These are phyloP conservation scores for Rubia tinctorum DNA, from an alignment of 305 asterid species.

Conservation along the genomic window DNA sequence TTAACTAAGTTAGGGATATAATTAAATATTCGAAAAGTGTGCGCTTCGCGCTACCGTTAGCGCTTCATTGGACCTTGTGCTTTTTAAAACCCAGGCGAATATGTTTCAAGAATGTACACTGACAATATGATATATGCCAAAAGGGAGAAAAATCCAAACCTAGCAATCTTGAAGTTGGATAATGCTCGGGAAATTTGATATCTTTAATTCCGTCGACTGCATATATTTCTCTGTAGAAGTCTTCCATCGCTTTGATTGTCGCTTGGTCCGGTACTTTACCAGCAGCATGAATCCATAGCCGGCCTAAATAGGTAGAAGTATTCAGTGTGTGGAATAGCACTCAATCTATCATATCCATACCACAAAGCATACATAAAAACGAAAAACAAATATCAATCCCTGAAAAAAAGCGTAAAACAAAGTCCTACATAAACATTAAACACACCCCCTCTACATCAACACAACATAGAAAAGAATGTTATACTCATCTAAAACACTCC, in stretches of 20 bases:
- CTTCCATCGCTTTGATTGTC: constrained; percentile 91
- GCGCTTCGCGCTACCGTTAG: too few species aligned
- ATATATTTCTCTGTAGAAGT: constrained; percentile 84
- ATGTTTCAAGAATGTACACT: background rate
- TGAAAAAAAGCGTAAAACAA: background rate
- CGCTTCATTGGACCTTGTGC: too few species aligned
- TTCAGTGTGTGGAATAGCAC: background rate
- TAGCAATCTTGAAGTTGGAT: constrained; percentile 86
- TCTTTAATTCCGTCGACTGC: constrained; percentile 79
- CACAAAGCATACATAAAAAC: background rate
- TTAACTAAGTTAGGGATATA: too few species aligned
- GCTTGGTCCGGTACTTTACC: constrained; percentile 83
- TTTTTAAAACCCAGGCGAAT: background rate
- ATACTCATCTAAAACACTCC: background rate
- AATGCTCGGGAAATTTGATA: constrained; percentile 82
- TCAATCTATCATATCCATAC: background rate
- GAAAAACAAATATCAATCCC: background rate
- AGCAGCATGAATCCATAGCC: constrained; percentile 99
- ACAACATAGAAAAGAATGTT: background rate
- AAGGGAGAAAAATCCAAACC: constrained; percentile 36
- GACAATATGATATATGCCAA: background rate
- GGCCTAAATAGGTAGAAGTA: constrained; percentile 38
- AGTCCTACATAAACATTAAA: background rate
- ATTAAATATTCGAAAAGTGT: too few species aligned
- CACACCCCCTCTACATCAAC: background rate